Base-by-base conservation (phyloP, 495 filamentous ascomycete species). In the Hyaloscypha variabilis region DNA sequence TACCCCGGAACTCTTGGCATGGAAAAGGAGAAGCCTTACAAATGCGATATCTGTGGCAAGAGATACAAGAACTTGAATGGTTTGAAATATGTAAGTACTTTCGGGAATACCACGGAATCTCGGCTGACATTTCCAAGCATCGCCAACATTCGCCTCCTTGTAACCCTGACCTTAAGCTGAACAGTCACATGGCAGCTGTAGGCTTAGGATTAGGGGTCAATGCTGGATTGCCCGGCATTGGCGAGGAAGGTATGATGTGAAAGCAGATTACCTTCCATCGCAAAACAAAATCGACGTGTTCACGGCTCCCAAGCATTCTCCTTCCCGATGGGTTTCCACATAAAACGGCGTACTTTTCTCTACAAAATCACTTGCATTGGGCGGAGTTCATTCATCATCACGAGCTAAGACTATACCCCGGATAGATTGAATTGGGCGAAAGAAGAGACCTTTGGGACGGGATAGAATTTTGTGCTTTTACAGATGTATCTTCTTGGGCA, bases 21-120 rank as follows among this genome's bases (percentile, higher is more conserved):
- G 96, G 95, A 99, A 78, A 99, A 98, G 76, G 93, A 97, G 79
- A 99, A 99, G 77, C 95, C 95, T 6, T 97, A 98, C 77, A 91
- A 92, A 72, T 99, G 95, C 77, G 92, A 97, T 57, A 87, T 91
- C 19, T 99, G 95, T 73, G 94, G 95, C 68, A 99, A 99, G 80
- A 89, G 95, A 26, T 99, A 99, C 81, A 99, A 99, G 87, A 99
- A 99, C 73, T 77, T 99, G 57, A 99, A 99, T 74, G 92, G 92
- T 17, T 84, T 96, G 17, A 96, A 96, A 86, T 96, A 96, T 71
- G 83, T 86, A 80, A 73, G 83, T 75, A 21, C 25, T 52, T 10
- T 21, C n/a, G 8, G 25, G 49, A 13, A 30, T 29, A 25, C 34
- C 17, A 8, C 26, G 54, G 39, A 59, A n/a, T 50, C 28, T 52